phyloP scores from a whole-genome alignment of 2,329 filamentous ascomycete genomes.

The Diaporthe batatas region DNA sequence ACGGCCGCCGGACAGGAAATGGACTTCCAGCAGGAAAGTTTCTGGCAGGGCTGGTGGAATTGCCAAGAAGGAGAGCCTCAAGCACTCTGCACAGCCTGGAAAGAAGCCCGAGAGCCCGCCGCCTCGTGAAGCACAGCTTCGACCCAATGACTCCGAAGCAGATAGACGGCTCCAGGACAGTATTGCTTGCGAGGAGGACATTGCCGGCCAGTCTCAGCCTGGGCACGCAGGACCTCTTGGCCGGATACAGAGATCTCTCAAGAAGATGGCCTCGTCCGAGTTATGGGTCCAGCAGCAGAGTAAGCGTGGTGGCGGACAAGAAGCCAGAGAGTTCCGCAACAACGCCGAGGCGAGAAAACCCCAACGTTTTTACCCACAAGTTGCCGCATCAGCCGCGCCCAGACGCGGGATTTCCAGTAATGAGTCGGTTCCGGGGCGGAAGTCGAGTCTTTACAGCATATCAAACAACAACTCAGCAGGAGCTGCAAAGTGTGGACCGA shows the following conservation, averaged over 20 bases:
- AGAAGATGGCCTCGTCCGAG: constrained; percentile 38
- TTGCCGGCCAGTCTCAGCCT: not conserved
- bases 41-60: constrained; percentile 33
- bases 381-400: not conserved
- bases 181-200: not conserved
- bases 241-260: constrained; percentile 38
- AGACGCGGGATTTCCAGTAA: constrained; percentile 7
- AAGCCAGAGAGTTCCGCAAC: constrained; percentile 35
- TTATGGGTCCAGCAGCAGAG: constrained; percentile 14
- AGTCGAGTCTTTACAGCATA: constrained; percentile 23
- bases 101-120: constrained; percentile 34
- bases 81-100: constrained; percentile 31
- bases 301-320: constrained; percentile 5
- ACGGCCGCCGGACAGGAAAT: constrained; percentile 38
- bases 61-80: constrained; percentile 36
- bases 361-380: constrained; percentile 36
- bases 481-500: not conserved
- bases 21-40: constrained; percentile 30
- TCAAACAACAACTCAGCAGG: not conserved
- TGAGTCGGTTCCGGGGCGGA: constrained; percentile 10
- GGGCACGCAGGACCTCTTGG: constrained; percentile 32
- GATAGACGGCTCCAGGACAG: not conserved
- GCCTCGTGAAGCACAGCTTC: constrained; percentile 16
- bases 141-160: not conserved
- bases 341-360: constrained; percentile 39